Conservation (phyloP, 495 filamentous ascomycete species). For the Tuber umbilicatum region DNA sequence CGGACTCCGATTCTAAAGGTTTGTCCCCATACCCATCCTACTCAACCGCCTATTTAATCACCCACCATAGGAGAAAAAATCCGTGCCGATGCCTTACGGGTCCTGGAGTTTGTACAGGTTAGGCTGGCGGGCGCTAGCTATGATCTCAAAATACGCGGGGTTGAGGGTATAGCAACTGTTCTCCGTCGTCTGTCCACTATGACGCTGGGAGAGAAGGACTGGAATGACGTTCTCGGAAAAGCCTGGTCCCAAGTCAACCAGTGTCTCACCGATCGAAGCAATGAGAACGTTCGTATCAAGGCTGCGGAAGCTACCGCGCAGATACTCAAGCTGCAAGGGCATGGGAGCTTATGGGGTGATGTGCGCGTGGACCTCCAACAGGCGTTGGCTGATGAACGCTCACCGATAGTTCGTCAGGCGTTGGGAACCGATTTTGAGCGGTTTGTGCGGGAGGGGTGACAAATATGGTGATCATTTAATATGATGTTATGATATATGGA, state of each 20-base stretch:
- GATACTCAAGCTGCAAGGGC: slow-evolving; percentile 27
- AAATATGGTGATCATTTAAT: neutral
- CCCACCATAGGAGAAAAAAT: slow-evolving; percentile 10
- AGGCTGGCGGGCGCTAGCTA: slow-evolving; percentile 33
- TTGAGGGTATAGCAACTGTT: slow-evolving; percentile 27
- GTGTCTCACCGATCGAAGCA: slow-evolving; percentile 31
- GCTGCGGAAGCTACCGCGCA: slow-evolving; percentile 25
- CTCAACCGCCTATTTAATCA: neutral
- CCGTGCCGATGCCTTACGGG: slow-evolving; percentile 20
- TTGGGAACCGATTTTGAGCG: slow-evolving; percentile 26
- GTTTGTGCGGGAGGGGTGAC: slow-evolving; percentile 11
- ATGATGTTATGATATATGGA: neutral
- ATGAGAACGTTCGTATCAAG: slow-evolving; percentile 36
- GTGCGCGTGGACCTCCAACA: slow-evolving; percentile 30
- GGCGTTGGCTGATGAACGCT: slow-evolving; percentile 29
- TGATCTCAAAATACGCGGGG: slow-evolving; percentile 37
- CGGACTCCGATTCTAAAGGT: slow-evolving; percentile 26
- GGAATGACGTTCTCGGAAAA: slow-evolving; percentile 26
- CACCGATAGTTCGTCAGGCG: slow-evolving; percentile 30
- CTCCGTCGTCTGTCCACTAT: slow-evolving; percentile 19
- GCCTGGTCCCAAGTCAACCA: slow-evolving; percentile 27
- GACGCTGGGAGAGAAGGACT: slow-evolving; percentile 17
- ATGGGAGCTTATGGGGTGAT: slow-evolving; percentile 27
- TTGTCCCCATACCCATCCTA: neutral
- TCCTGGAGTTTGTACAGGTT: slow-evolving; percentile 25